These are phyloP conservation scores for Wallacemonas rigidus DNA, from an alignment of 208 protist genomes.

Conservation along the genomic window DNA sequence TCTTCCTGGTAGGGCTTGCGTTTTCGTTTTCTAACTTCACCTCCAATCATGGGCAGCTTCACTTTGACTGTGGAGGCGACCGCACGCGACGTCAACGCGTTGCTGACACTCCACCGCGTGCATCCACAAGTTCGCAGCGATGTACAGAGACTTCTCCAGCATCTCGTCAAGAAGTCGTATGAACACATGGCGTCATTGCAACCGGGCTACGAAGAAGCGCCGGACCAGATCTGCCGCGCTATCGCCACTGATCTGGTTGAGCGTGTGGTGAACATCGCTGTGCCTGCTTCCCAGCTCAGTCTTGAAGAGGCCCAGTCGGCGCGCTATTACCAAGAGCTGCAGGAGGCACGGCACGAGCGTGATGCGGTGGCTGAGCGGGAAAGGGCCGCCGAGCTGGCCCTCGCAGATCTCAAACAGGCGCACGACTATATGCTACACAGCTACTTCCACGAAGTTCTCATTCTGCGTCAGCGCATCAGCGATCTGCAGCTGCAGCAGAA, in stretches of 20 bases:
- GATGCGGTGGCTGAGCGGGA: slow-evolving; percentile 21
- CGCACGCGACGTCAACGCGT: slow-evolving; percentile 67
- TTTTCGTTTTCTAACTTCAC: slow-evolving; percentile 10
- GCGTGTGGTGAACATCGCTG: slow-evolving; percentile 41
- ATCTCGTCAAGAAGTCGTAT: slow-evolving; percentile 54
- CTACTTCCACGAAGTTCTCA: slow-evolving; percentile 83
- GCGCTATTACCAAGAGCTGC: slow-evolving; percentile 41
- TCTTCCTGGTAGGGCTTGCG: not conserved
- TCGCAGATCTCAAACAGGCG: slow-evolving; percentile 42
- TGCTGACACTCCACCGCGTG: slow-evolving; percentile 79
- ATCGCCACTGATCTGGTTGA: slow-evolving; percentile 52
- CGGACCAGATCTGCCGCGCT: slow-evolving; percentile 55
- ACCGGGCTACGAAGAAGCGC: slow-evolving; percentile 45
- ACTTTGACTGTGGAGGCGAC: slow-evolving; percentile 62
- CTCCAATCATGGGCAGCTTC: slow-evolving; percentile 55
- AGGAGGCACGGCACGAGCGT: slow-evolving; percentile 28
- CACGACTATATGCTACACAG: slow-evolving; percentile 84
- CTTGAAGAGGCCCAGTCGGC: slow-evolving; percentile 32
- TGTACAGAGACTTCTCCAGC: slow-evolving; percentile 54
- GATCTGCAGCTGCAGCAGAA: slow-evolving; percentile 38
- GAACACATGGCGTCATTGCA: slow-evolving; percentile 37
- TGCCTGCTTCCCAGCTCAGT: slow-evolving; percentile 48
- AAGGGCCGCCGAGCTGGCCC: slow-evolving; percentile 25
- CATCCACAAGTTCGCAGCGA: slow-evolving; percentile 83
- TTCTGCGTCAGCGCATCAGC: slow-evolving; percentile 61